These are phyloP conservation scores for Berberis thunbergii DNA, from an alignment of 164 flowering plant species.

Conservation along the genomic window DNA sequence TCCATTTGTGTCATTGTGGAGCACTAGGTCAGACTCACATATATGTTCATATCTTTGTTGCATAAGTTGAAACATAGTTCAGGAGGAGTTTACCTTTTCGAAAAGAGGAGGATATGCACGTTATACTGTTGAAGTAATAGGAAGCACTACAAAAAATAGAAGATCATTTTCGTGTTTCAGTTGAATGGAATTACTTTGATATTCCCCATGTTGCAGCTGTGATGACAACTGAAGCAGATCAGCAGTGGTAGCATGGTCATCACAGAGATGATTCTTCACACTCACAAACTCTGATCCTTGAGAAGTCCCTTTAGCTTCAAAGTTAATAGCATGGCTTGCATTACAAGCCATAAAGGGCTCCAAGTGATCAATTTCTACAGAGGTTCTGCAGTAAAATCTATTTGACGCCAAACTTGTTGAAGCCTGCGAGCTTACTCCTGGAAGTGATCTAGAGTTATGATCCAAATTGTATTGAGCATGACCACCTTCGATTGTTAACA, in stretches of 20 bases:
- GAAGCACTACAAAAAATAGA: constrained; percentile 28
- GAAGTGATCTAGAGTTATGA: constrained; percentile 24
- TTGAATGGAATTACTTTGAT: constrained; percentile 29
- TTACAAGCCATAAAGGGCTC: constrained; percentile 27
- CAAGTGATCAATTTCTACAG: constrained; percentile 26
- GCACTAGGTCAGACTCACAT: too few relatives aligned
- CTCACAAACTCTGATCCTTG: constrained; percentile 22
- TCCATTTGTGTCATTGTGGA: too few relatives aligned
- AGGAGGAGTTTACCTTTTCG: too few relatives aligned
- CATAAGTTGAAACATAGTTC: too few relatives aligned
- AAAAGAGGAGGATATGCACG: too few relatives aligned
- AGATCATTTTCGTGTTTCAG: constrained; percentile 32
- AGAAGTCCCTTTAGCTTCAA: constrained; percentile 27
- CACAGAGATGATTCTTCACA: constrained; percentile 18
- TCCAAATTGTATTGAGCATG: constrained; percentile 17
- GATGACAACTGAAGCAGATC: constrained; percentile 51
- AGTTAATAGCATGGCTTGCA: constrained; percentile 17
- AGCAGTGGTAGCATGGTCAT: constrained; percentile 29
- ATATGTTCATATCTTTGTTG: too few relatives aligned
- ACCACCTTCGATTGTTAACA: constrained; percentile 19
- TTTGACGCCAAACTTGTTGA: constrained; percentile 28
- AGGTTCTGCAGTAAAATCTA: constrained; percentile 26
- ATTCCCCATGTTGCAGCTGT: constrained; percentile 50
- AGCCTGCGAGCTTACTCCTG: constrained; percentile 22
- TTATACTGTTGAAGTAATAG: constrained; percentile 14